phyloP scores from a whole-genome alignment of 768 basidiomycete species.

The Psilocybe tampanensis region DNA sequence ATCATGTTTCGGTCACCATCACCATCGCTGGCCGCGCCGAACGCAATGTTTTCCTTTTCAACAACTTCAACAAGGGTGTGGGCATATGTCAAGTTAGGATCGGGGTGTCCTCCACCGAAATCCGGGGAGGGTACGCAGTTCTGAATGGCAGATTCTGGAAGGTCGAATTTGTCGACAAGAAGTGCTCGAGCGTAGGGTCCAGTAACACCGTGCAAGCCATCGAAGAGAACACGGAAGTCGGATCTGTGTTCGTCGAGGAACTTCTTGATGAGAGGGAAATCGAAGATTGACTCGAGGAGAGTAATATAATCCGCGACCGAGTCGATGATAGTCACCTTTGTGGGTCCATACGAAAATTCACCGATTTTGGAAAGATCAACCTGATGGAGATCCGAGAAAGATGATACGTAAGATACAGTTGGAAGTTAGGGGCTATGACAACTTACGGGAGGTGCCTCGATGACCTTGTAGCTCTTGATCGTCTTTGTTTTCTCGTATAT shows the following conservation, averaged over 20 bases:
- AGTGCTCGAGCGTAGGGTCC: slow-evolving; percentile 94
- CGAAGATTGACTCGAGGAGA: slow-evolving; percentile 88
- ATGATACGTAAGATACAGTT: background rate
- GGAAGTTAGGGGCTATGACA: slow-evolving; percentile 5
- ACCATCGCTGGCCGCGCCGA: slow-evolving; percentile 96
- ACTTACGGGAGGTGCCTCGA: slow-evolving; percentile 75
- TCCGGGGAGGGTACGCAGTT: slow-evolving; percentile 92
- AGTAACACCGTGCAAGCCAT: slow-evolving; percentile 95
- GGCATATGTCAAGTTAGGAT: slow-evolving; percentile 98
- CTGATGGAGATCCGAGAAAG: slow-evolving; percentile 42
- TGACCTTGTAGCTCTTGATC: slow-evolving; percentile 81
- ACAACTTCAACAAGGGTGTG: slow-evolving; percentile 92
- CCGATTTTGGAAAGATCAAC: slow-evolving; percentile 86
- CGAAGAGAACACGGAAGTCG: slow-evolving; percentile 88
- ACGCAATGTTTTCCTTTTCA: slow-evolving; percentile 81
- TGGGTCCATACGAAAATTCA: slow-evolving; percentile 77
- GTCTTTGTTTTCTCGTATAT: slow-evolving; percentile 92
- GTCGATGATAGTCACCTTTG: slow-evolving; percentile 90
- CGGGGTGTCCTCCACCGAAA: slow-evolving; percentile 97
- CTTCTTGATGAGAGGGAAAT: slow-evolving; percentile 87
- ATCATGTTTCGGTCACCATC: slow-evolving; percentile 99
- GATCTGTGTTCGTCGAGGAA: slow-evolving; percentile 75
- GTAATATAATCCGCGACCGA: slow-evolving; percentile 87
- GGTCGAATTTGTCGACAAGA: slow-evolving; percentile 80
- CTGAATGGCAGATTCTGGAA: slow-evolving; percentile 81